These are phyloP conservation scores for Candida xiaguanensis DNA, from an alignment of 805 yeast species.

Conservation along the genomic window DNA sequence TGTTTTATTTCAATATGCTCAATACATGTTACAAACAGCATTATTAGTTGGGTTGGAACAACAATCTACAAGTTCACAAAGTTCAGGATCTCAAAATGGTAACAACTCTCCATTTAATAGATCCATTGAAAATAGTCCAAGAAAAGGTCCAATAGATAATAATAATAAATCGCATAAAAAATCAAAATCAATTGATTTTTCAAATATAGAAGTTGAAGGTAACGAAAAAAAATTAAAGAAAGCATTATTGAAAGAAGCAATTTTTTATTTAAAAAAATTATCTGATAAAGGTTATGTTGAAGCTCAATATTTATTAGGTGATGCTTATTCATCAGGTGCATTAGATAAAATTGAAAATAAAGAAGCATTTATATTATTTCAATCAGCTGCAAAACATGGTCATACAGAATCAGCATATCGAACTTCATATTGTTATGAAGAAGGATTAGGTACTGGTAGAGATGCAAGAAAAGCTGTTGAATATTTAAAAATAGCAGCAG, in stretches of 20 bases:
- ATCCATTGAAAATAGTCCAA: slow-evolving; percentile 18
- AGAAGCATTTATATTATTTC: slow-evolving; percentile 75
- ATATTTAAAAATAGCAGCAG: slow-evolving; percentile 80
- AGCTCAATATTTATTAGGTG: slow-evolving; percentile 91
- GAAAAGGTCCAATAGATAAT: slow-evolving; percentile 11
- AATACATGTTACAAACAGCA: slow-evolving; percentile 84
- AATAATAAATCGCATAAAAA: slow-evolving; percentile 15
- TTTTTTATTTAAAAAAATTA: slow-evolving; percentile 61
- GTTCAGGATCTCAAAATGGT: slow-evolving; percentile 8
- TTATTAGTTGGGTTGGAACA: slow-evolving; percentile 46
- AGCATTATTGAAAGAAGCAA: slow-evolving; percentile 74
- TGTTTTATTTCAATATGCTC: slow-evolving; percentile 87
- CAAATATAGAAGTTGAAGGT: slow-evolving; percentile 9
- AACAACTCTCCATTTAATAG: slow-evolving; percentile 6
- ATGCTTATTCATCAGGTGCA: slow-evolving; percentile 81
- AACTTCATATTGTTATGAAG: slow-evolving; percentile 87
- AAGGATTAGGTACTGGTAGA: slow-evolving; percentile 87
- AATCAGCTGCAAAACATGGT: slow-evolving; percentile 88
- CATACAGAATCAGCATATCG: slow-evolving; percentile 90
- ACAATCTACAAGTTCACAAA: slow-evolving; percentile 10
- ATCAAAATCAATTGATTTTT: slow-evolving; percentile 19
- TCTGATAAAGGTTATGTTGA: slow-evolving; percentile 80
- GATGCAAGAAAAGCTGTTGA: slow-evolving; percentile 86
- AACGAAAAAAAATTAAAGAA: slow-evolving; percentile 38
- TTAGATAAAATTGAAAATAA: slow-evolving; percentile 74